Evolutionary conservation across 2,329 filamentous ascomycete genomes (phyloP).

Genomic region (Colletotrichum noveboracense): DNA sequence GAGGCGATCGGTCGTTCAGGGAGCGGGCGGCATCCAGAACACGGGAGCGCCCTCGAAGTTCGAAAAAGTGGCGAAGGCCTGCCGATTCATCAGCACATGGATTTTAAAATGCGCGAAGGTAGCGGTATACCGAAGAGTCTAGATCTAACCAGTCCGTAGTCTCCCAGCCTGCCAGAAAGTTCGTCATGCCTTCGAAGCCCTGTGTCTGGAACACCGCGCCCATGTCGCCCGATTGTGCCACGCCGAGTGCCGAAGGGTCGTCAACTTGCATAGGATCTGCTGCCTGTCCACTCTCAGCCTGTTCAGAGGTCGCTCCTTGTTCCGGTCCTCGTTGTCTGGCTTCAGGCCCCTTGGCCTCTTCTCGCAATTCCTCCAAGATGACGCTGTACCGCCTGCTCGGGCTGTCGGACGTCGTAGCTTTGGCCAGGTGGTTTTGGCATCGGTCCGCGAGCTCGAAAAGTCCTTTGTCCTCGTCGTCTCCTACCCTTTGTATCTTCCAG

Average conservation of each 20-base stretch:
- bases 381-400: conserved; percentile 55
- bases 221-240: conserved; percentile 6
- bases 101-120: neutral
- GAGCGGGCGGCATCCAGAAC: conserved; percentile 14
- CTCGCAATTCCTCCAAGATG: conserved; percentile 56
- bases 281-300: neutral
- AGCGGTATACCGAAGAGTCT: conserved; percentile 28
- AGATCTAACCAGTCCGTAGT: conserved; percentile 34
- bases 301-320: neutral
- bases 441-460: conserved; percentile 36
- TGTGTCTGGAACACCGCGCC: conserved; percentile 9
- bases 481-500: conserved; percentile 42
- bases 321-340: neutral
- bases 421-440: conserved; percentile 50
- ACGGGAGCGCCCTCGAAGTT: conserved; percentile 17
- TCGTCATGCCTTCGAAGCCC: conserved; percentile 17
- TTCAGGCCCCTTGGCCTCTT: conserved; percentile 33
- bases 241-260: neutral
- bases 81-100: neutral
- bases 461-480: neutral
- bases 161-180: conserved; percentile 29
- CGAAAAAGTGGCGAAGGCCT: conserved; percentile 23
- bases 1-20: neutral
- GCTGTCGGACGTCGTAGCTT: conserved; percentile 41
- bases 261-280: neutral